phyloP scores from a whole-genome alignment of 2,329 filamentous ascomycete species.

The Colletotrichum eleusines region DNA sequence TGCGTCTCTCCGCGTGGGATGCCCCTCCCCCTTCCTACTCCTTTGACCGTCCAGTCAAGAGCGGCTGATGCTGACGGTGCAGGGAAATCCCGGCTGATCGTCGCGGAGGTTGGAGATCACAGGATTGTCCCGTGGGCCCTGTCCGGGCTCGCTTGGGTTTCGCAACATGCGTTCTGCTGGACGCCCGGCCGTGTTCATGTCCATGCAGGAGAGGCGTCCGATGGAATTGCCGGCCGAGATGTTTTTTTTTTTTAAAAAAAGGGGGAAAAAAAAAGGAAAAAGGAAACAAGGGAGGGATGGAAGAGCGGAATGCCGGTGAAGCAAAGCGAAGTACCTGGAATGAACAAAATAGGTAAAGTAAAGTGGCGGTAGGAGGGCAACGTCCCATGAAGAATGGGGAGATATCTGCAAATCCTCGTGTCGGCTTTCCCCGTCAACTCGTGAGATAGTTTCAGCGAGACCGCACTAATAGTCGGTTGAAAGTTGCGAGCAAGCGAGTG shows the following conservation, averaged over 20 bases:
- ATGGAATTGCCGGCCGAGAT: slow-evolving; percentile 30
- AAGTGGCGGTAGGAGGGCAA: not conserved
- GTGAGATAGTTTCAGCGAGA: slow-evolving; percentile 10
- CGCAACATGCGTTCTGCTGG: not conserved
- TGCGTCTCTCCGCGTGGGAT: slow-evolving; percentile 40
- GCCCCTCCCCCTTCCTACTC: not conserved
- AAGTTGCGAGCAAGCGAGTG: no score
- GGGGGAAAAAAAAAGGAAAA: no score
- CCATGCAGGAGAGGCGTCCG: slow-evolving; percentile 34
- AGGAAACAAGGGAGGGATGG: no score
- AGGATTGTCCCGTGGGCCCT: slow-evolving; percentile 42
- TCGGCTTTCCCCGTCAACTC: slow-evolving; percentile 17
- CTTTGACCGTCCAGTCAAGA: slow-evolving; percentile 25
- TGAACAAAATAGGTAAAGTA: no score
- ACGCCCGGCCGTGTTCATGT: slow-evolving; percentile 1
- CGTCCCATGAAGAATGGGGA: not conserved
- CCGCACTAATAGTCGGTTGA: no score
- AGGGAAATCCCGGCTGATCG: slow-evolving; percentile 43
- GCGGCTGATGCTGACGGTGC: slow-evolving; percentile 21
- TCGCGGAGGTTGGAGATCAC: slow-evolving; percentile 44
- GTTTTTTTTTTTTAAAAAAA: no score
- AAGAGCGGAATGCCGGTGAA: not conserved
- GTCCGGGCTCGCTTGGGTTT: not conserved
- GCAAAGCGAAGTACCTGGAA: not conserved
- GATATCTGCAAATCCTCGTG: slow-evolving; percentile 19